phyloP scores from a whole-genome alignment of 257 asterid genomes.

The Thymus mandschuricus region DNA sequence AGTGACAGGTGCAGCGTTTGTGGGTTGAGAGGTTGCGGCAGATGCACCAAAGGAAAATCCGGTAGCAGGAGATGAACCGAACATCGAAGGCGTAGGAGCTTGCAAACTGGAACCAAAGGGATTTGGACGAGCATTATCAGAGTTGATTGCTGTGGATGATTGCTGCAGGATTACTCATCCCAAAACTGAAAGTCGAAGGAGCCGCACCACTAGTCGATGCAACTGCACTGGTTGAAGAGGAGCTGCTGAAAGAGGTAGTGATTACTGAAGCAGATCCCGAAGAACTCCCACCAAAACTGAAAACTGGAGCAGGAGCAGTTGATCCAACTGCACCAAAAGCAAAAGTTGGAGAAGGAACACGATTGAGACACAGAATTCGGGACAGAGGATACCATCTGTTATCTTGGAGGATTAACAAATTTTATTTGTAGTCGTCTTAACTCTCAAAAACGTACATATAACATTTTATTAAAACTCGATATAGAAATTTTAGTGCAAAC shows the following conservation, averaged over 20 bases:
- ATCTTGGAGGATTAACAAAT: no score
- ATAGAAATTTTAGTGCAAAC: no score
- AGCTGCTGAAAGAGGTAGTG: constrained; percentile 32
- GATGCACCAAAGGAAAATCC: no score
- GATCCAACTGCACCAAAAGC: constrained; percentile 39
- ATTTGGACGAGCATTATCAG: constrained; percentile 34
- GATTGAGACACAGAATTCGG: no score
- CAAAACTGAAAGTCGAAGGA: constrained; percentile 34
- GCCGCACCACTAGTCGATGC: constrained; percentile 33
- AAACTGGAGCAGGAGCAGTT: constrained; percentile 18
- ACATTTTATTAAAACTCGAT: no score
- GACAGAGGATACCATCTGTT: no score
- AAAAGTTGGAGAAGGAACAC: constrained; percentile 26
- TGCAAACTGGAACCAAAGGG: constrained; percentile 55
- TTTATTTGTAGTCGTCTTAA: no score
- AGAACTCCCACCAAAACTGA: constrained; percentile 40
- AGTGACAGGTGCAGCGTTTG: no score
- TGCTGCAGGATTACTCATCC: constrained; percentile 35
- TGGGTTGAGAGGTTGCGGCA: no score
- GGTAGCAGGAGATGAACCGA: constrained; percentile 46
- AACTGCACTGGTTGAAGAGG: constrained; percentile 28
- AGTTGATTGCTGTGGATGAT: constrained; percentile 44
- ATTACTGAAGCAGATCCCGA: constrained; percentile 32
- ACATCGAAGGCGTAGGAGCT: constrained; percentile 41
- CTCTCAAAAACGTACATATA: no score